Evolutionary conservation across 108 stramenopile genomes (phyloP), one percentile per base, ranked within the genome.

Genomic region (Stephanodiscus triporus): DNA sequence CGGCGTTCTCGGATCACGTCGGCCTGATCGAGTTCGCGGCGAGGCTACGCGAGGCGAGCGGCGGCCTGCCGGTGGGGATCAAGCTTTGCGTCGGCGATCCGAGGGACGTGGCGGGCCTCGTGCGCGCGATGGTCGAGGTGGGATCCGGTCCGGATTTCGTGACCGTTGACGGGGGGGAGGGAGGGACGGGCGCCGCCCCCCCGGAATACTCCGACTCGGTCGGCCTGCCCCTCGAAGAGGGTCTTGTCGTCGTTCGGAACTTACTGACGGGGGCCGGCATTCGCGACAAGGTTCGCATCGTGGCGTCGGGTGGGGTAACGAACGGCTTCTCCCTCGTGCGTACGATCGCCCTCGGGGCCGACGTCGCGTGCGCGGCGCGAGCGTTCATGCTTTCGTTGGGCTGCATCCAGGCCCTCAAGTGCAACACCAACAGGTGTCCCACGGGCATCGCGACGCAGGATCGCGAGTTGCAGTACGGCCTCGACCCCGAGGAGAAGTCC

Each of bases 101-200:
- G 13, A 59, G 49, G 10, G 91, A 95, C 36, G 72, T 95, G 37
- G 80, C 80, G 9, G 61, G 65, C n/a, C 26, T 94, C 47, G 78
- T 87, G n/a, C 66, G 77, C 32, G 84, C 91, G n/a, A 86, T 94
- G 68, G 54, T 85, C 9, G 84, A 89, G 29, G 77, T 78, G 36
- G 87, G 78, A 40, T 76, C 74, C 22, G 75, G 70, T 43, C 91
- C 91, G 9, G 93, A 94, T 65, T 94, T 94, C 63, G 89, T 94
- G 36, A 91, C 89, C 0, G 77, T 91, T 11, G 93, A 94, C 75
- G 93, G 93, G 48, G 82, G 74, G 9, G 96, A 96, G 73, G 96
- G 96, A 9, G 96, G 96, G 9, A 96, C 96, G 10, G 96, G 96
- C 20, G 96, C 96, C 27, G 96, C 96, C 47, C 96, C 96, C 27